Evolutionary conservation across 2,329 filamentous ascomycete genomes (phyloP), one percentile per base, ranked within the genome.

Genomic region (Emmonsiellopsis sp.): DNA sequence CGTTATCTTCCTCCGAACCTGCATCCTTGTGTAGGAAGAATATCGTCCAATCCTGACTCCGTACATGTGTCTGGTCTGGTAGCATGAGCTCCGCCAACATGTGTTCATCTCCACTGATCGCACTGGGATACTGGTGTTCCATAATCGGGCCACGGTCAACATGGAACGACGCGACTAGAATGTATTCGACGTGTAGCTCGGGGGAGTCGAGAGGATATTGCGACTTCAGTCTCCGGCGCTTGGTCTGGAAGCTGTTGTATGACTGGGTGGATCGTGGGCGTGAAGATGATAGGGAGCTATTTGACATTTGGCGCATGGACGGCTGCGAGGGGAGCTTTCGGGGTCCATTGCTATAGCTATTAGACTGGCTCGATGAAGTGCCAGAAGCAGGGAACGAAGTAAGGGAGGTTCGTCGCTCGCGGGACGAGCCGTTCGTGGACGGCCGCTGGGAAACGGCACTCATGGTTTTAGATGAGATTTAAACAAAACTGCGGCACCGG

Each of bases 61-160:
- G 83, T 56, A 93, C 84, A 72, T 98, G 93, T 21, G 92, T 90
- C 71, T 97, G 92, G 70, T 98, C 93, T 0, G 93, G 93, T 68
- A 98, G 75, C 93, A 98, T 98, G 64, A 98, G 81, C 75, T 98
- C 93, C 6, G 93, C 93, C 65, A 98, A 74, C 91, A 97, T 97
- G 64, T 95, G 87, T 74, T 98, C 93, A 67, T 98, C 92, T 34
- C 93, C 92, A 49, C 90, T 96, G 57, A 98, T 97, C 49, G 92
- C 85, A 42, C 88, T 85, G 0, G 93, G 93, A 66, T 92, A 98
- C 67, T 98, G 93, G 68, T 98, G 91, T 68, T 98, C 93, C 93
- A 98, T 97, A 62, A 96, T 84, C 46, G 92, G 92, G 2, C 93
- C 93, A 51, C 88, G 84, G 69, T 97, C 92, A 63, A 97, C 95